Evolutionary conservation across 1,284 basidiomycete genomes (phyloP).

Genomic region (Tilletia walkeri): DNA sequence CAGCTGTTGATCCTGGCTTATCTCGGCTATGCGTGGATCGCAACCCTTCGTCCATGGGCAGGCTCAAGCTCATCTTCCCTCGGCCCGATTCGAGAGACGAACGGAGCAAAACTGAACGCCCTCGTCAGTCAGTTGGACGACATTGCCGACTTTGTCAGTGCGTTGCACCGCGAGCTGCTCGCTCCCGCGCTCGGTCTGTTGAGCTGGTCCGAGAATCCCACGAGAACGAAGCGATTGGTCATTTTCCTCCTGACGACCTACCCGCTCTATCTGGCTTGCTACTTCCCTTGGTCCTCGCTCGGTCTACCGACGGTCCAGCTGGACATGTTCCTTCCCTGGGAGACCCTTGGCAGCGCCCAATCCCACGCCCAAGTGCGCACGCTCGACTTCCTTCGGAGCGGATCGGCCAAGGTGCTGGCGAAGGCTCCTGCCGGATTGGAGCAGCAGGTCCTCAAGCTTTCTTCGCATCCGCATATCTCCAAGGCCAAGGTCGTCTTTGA

Average conservation of each 20-base stretch:
- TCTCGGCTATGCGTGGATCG: constrained; percentile 37
- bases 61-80: neutral
- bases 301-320: constrained; percentile 17
- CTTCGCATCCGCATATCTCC: neutral
- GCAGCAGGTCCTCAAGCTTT: neutral
- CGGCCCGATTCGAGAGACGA: neutral
- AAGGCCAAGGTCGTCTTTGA: neutral
- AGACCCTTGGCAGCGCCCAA: neutral
- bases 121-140: constrained; percentile 45
- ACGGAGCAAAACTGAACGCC: constrained; percentile 34
- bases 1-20: constrained; percentile 39
- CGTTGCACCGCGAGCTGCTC: constrained; percentile 32
- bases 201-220: constrained; percentile 33
- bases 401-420: neutral
- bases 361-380: too few relatives aligned
- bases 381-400: neutral
- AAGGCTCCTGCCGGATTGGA: neutral
- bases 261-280: constrained; percentile 48
- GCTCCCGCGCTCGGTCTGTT: constrained; percentile 36
- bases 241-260: constrained; percentile 48
- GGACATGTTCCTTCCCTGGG: neutral
- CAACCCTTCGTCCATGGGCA: neutral
- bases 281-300: constrained; percentile 36
- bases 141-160: constrained; percentile 47
- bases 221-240: constrained; percentile 34